Evolutionary conservation across 305 asterid genomes (phyloP), one percentile per base, ranked within the genome.

Genomic region (Ruellia speciosa): DNA sequence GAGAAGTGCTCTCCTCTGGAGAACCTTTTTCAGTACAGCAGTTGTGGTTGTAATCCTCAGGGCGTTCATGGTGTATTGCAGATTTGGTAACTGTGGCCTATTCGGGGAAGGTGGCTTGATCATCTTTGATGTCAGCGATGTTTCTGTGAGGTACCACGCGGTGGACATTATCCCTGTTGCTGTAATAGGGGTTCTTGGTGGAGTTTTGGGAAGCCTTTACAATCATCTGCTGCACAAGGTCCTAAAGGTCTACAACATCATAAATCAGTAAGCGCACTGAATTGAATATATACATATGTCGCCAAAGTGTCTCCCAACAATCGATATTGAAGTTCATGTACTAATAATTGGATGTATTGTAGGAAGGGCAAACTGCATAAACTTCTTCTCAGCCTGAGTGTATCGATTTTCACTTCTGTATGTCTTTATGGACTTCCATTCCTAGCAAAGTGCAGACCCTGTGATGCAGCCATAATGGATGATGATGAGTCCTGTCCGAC

Each of bases 1-100:
- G 96, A 78, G 97, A 68, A 90, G 96, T 31, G 94, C 97, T 10
- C 94, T 90, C 41, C 87, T 87, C 28, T 90, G 97, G 97, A 79
- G 97, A 57, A 79, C 95, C 14, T 87, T 90, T 66, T 90, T 90
- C 80, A 87, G 97, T 67, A 81, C 96, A 3, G 96, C 97, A 14
- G 87, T 87, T 35, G 97, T 90, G 59, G 97, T 85, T 52, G 96
- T 90, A 17, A 92, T 90, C 35, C 90, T 90, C 14, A 71, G 95
- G 70, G 87, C 90, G 11, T 87, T 69, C 61, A 87, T 90, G 51
- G 88, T 87, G 63, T 68, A 66, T 74, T 85, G 97, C 81, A 85
- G 81, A 55, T 59, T 78, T 5, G 90, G 94, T 15, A 40, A 79
- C 50, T 87, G 96, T 60, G 97, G 97, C 19, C 85, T 87, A 60